A percentile compares a stretch with the other conserved stretches of the same genome.
Conservation (phyloP, 2,329 filamentous ascomycete genomes). For the Thermothelomyces thermophilus region DNA sequence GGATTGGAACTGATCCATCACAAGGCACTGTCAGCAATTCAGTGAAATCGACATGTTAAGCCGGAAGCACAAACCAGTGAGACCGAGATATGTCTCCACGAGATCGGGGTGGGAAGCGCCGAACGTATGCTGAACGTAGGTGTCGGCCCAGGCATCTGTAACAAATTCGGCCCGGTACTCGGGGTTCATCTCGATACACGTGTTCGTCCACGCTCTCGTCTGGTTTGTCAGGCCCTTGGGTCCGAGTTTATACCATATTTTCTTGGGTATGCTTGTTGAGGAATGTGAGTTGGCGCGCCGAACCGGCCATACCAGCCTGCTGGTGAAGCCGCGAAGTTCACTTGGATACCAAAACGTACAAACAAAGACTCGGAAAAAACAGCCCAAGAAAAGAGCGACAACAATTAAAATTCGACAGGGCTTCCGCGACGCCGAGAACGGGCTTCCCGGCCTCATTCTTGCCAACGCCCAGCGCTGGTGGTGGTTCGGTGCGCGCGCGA, state of each 20-base stretch:
- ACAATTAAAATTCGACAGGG: too few relatives aligned
- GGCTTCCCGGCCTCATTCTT: too few relatives aligned
- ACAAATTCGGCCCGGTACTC: slow-evolving; percentile 26
- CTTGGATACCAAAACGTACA: too few relatives aligned
- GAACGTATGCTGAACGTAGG: slow-evolving; percentile 56
- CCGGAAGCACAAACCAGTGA: slow-evolving; percentile 12
- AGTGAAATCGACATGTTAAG: neutral
- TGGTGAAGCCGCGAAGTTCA: too few relatives aligned
- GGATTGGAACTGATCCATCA: slow-evolving; percentile 28
- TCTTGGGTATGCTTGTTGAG: slow-evolving; percentile 26
- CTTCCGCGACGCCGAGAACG: too few relatives aligned
- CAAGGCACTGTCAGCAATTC: neutral
- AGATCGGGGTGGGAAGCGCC: slow-evolving; percentile 19
- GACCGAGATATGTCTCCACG: slow-evolving; percentile 22
- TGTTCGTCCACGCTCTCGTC: slow-evolving; percentile 28
- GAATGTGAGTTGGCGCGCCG: neutral
- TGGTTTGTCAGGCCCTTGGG: slow-evolving; percentile 30
- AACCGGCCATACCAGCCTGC: neutral
- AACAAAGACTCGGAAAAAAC: too few relatives aligned
- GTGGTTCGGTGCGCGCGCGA: too few relatives aligned
- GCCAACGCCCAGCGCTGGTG: too few relatives aligned
- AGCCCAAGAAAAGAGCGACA: too few relatives aligned
- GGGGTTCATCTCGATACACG: slow-evolving; percentile 27
- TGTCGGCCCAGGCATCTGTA: slow-evolving; percentile 31
- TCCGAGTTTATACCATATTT: slow-evolving; percentile 36